Conservation (phyloP, 176 grass and related monocot genomes). For the Triticum urartu region DNA sequence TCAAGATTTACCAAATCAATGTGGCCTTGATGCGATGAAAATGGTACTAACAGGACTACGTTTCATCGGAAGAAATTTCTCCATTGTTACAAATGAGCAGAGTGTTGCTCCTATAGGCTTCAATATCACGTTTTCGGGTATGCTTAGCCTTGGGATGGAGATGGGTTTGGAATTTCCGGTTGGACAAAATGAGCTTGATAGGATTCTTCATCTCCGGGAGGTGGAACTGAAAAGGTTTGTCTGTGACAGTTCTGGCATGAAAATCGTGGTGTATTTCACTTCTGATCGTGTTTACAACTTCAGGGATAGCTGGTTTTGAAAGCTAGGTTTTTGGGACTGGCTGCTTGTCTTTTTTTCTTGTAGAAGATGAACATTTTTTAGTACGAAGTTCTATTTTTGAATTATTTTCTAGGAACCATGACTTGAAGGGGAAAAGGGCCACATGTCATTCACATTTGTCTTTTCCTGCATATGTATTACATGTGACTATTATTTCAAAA, state of each 20-base stretch:
- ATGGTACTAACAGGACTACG: constrained; percentile 34
- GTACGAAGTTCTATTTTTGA: not conserved
- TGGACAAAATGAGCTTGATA: constrained; percentile 28
- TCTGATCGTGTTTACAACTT: not conserved
- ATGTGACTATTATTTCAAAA: not conserved
- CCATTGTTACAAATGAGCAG: constrained; percentile 26
- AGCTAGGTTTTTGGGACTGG: too few species aligned
- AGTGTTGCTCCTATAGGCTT: constrained; percentile 46
- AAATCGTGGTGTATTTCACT: not conserved
- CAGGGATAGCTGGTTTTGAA: not conserved
- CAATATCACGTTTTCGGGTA: constrained; percentile 45
- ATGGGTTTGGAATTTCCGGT: constrained; percentile 46
- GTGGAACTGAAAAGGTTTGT: constrained; percentile 55
- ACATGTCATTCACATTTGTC: not conserved
- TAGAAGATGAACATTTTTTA: not conserved
- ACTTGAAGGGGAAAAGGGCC: not conserved
- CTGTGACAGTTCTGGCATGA: not conserved
- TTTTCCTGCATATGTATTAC: not conserved
- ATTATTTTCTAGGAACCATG: not conserved
- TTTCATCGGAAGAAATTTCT: constrained; percentile 47
- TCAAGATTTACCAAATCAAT: not conserved
- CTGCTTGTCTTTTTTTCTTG: not conserved
- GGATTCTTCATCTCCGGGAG: constrained; percentile 31
- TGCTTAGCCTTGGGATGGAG: constrained; percentile 36
- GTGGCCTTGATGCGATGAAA: not conserved